Evolutionary conservation across 139 green algal species (phyloP), one percentile per base, ranked within the genome.

Genomic region (Closterium sp.): DNA sequence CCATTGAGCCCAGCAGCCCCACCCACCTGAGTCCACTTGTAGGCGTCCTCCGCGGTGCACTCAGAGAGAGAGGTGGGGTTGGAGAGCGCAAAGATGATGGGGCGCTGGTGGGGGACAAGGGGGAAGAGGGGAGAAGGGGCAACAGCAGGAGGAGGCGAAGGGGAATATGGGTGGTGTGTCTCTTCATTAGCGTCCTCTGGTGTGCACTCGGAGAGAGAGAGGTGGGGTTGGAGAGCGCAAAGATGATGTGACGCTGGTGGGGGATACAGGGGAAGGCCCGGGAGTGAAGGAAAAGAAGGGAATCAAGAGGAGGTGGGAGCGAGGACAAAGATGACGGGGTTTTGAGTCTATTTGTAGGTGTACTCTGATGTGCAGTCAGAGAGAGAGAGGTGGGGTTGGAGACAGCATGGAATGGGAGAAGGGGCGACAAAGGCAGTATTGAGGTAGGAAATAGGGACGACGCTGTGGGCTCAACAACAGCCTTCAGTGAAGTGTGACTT

Each of bases 181-280:
- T n/a, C n/a, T n/a, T n/a, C n/a, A n/a, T n/a, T n/a, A n/a, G 90
- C 90, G 4, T 93, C 90, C 86, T 90, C 90, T 28, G 90, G 87
- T 21, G 97, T 98, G 96, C 97, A 98, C 96, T 99, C 97, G n/a
- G n/a, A 9, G 96, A 92, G 88, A 97, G 96, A 66, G 83, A 94
- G 23, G 97, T 99, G 35, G 97, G 97, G 94, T 99, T 99, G 91
- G 95, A 97, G n/a, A 99, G 95, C 8, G 97, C 96, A 91, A 99
- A 97, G 87, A 99, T 97, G 91, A 99, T 94, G 32, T 97, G 97
- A 1, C 94, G 95, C 64, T 97, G 91, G 88, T 89, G n/a, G 32
- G 83, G 83, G 83, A 34, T 86, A 5, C 10, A 23, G n/a, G 31
- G 8, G 83, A 86, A 7, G 30, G n/a, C n/a, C n/a, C n/a, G n/a